Evolutionary conservation across 78 protist species (phyloP), one percentile per base, ranked within the genome.

Genomic region (Tieghemostelium lacteum): DNA sequence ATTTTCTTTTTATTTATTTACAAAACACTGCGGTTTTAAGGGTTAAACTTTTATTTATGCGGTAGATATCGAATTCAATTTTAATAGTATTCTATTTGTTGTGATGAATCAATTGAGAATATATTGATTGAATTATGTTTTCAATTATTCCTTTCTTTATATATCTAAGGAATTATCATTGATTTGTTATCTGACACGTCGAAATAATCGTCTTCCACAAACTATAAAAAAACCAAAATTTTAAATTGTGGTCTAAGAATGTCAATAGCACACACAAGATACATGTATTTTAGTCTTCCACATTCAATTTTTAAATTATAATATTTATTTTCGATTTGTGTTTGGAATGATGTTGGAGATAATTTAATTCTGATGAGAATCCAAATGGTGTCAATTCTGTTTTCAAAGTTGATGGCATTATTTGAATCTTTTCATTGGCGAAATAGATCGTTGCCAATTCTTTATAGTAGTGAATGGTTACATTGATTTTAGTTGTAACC

Each of bases 401-500:
- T 3, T 72, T 72, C 10, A 72, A 39, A 14, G 76, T 22, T 17
- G 37, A 40, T 70, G 76, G 76, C 22, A 24, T 24, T 61, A 70
- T 70, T 3, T 31, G 19, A 12, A 50, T 2, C 4, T 42, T 29
- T 52, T 70, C 62, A 22, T 29, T 20, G 14, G 62, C 58, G 29
- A 70, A 70, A n/a, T n/a, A n/a, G n/a, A n/a, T n/a, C n/a, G n/a
- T n/a, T n/a, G n/a, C 12, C 24, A 49, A 12, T 12, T 12, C 8
- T 12, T 12, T 16, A 49, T 12, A 16, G 54, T 49, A 49, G 8
- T 49, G 8, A 12, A 8, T 12, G 12, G 8, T 12, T 49, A 16
- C 54, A 12, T 12, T 12, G 24, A 49, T 49, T 49, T 16, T 12
- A 49, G 8, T 12, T 8, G 54, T 49, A 12, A 12, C 54, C 8